Evolutionary conservation across 1,284 basidiomycete species (phyloP), one percentile per base, ranked within the genome.

Genomic region (Naganishia albida): DNA sequence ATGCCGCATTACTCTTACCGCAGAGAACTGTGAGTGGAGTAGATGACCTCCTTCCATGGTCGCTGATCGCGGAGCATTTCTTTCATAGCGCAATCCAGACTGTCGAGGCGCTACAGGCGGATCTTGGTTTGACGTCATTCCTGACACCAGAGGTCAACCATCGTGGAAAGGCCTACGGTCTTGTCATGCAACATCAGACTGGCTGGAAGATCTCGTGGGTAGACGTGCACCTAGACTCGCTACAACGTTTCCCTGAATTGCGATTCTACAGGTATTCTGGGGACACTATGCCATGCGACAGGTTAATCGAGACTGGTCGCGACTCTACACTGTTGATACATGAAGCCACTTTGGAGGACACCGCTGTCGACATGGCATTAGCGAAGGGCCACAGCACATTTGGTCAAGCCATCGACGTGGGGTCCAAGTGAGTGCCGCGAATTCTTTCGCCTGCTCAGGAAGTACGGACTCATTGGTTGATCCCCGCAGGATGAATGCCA

Each of bases 371-470:
- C 16, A 79, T 90, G 77, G 94, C 94, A 0, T 75, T 74, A 1
- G 78, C 79, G 49, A 97, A 96, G 80, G 88, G 88, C 0, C 94
- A 97, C 76, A 91, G 89, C 69, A 98, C 93, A 0, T 86, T 93
- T 68, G 87, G 90, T 0, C 89, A 96, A 74, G 94, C 94, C 0
- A 84, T 96, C 46, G 83, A 85, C 18, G 83, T 93, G 28, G 93
- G 87, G 2, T 82, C 80, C 72, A 81, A 82, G 90, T 89, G 69
- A 46, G 85, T 65, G 44, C 10, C 48, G 30, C 50, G 53, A 38
- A 49, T 18, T 18, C 52, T 52, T 10, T 34, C 34, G 34, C 34
- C 34, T 34, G 6, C 10, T 34, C 34, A 34, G 34, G 34, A 10
- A 34, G 34, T 34, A 6, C 34, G 34, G 10, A 34, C 34, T 34